Evolutionary conservation across 495 filamentous ascomycete genomes (phyloP).

Genomic region (Talaromyces trachyspermus): DNA sequence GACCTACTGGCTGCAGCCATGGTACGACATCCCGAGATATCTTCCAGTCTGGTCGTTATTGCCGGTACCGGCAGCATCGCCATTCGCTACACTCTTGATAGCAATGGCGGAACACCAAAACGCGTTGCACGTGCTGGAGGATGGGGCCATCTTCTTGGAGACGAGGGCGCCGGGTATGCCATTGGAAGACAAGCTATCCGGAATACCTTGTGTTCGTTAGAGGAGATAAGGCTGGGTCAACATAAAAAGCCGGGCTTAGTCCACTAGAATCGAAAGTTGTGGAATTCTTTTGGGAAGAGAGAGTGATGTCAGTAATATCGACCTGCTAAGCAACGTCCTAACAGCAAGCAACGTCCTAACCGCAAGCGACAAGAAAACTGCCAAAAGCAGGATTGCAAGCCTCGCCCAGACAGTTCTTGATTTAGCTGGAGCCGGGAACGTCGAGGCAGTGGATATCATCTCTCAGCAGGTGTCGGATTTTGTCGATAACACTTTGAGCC

Average conservation of each 20-base stretch:
- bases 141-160: constrained; percentile 32
- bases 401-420: constrained; percentile 17
- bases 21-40: constrained; percentile 5
- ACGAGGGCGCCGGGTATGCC: constrained; percentile 29
- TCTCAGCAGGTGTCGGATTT: constrained; percentile 12
- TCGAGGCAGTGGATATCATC: constrained; percentile 16
- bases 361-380: background rate
- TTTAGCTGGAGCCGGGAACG: constrained; percentile 3
- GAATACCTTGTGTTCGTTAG: constrained; percentile 18
- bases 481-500: constrained; percentile 15
- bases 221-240: constrained; percentile 13
- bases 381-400: constrained; percentile 19
- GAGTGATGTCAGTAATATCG: constrained; percentile 4
- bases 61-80: constrained; percentile 29
- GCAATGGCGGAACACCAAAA: background rate
- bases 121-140: constrained; percentile 26
- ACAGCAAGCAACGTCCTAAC: constrained; percentile 12
- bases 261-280: constrained; percentile 9
- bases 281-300: constrained; percentile 11
- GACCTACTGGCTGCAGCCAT: constrained; percentile 20
- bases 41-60: constrained; percentile 23
- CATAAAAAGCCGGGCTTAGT: background rate
- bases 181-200: constrained; percentile 26
- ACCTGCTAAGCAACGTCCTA: constrained; percentile 19
- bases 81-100: constrained; percentile 17